Conservation (phyloP, 495 filamentous ascomycete species). For the Neurospora discreta region DNA sequence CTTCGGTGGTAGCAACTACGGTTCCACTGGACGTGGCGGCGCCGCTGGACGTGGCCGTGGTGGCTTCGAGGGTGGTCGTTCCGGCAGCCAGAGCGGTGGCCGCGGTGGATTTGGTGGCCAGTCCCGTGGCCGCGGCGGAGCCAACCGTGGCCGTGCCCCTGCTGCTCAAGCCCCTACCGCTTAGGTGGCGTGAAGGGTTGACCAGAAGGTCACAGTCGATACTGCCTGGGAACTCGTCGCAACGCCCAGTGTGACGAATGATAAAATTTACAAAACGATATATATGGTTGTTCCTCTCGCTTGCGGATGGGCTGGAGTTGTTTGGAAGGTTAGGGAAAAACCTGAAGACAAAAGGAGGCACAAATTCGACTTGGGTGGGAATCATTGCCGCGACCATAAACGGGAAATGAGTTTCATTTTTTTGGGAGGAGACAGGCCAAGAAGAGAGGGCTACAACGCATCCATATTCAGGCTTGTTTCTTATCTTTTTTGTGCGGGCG, state of each 20-base stretch:
- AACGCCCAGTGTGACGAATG: background rate
- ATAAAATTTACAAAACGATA: background rate
- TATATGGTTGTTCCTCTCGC: slow-evolving; percentile 3
- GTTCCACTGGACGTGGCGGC: slow-evolving; percentile 43
- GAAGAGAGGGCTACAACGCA: background rate
- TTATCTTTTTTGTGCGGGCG: background rate
- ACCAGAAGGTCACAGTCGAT: background rate
- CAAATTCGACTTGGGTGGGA: background rate
- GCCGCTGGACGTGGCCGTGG: slow-evolving; percentile 54
- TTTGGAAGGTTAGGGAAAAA: background rate
- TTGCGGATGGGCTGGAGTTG: slow-evolving; percentile 5
- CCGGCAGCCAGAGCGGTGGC: slow-evolving; percentile 50
- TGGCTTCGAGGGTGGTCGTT: slow-evolving; percentile 45
- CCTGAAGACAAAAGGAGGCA: background rate
- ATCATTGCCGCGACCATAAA: background rate
- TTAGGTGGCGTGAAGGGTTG: slow-evolving; percentile 9
- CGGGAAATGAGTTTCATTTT: background rate
- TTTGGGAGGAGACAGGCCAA: background rate
- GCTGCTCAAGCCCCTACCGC: slow-evolving; percentile 21
- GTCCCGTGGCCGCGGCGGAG: slow-evolving; percentile 42
- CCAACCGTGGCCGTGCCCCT: slow-evolving; percentile 37
- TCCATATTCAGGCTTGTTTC: background rate
- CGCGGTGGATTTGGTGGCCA: slow-evolving; percentile 57
- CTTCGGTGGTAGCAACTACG: slow-evolving; percentile 55
- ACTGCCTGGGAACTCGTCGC: background rate